These are phyloP conservation scores for Podaxis mareebaensis DNA, from an alignment of 768 basidiomycete genomes.

Conservation along the genomic window DNA sequence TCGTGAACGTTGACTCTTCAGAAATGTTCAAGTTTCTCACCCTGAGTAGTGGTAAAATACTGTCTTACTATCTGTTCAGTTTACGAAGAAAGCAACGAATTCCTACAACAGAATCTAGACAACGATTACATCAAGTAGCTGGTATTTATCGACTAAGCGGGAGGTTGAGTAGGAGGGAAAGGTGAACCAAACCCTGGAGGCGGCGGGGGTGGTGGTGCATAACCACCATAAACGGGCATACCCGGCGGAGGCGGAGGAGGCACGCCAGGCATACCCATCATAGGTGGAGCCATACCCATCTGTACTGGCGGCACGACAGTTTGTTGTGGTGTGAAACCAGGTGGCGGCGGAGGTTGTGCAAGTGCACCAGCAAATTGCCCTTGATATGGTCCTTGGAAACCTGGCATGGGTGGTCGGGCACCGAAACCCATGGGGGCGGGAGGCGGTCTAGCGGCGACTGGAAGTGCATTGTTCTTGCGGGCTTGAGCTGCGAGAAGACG, in stretches of 20 bases:
- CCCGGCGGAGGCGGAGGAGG: slow-evolving; percentile 29
- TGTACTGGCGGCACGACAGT: slow-evolving; percentile 57
- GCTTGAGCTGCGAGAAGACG: slow-evolving; percentile 94
- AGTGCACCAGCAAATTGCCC: slow-evolving; percentile 94
- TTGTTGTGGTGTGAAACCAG: slow-evolving; percentile 76
- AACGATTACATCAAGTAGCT: not conserved
- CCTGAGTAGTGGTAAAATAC: too few relatives aligned
- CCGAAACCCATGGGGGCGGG: slow-evolving; percentile 75
- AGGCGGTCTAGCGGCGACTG: slow-evolving; percentile 74
- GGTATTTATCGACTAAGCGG: slow-evolving; percentile 25
- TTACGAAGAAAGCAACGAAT: slow-evolving; percentile 2
- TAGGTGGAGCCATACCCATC: slow-evolving; percentile 39
- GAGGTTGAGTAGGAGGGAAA: slow-evolving; percentile 37
- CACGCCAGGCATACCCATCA: slow-evolving; percentile 32
- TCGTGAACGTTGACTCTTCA: too few relatives aligned
- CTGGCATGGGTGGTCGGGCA: slow-evolving; percentile 63
- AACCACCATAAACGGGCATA: slow-evolving; percentile 28
- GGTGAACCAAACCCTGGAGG: slow-evolving; percentile 56
- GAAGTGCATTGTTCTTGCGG: slow-evolving; percentile 90
- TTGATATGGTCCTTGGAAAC: slow-evolving; percentile 76
- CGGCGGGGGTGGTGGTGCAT: slow-evolving; percentile 55
- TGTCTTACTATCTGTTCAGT: not conserved
- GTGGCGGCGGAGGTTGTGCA: slow-evolving; percentile 78
- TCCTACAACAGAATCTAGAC: slow-evolving; percentile 9
- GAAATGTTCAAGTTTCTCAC: not conserved